These are phyloP conservation scores for Aureobasidium sp. DNA, from an alignment of 2,329 filamentous ascomycete species.

Conservation along the genomic window DNA sequence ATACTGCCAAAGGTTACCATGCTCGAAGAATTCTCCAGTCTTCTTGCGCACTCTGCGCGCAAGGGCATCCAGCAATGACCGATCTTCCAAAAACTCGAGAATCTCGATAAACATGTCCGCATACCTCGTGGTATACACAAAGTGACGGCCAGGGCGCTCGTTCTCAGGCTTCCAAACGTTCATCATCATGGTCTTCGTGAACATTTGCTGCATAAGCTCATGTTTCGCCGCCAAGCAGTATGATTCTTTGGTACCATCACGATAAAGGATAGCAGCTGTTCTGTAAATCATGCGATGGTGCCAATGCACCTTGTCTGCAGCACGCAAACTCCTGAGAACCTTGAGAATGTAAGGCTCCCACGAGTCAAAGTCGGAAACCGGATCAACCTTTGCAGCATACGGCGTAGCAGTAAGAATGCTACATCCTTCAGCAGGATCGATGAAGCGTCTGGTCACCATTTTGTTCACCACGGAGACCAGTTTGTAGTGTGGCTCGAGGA, in stretches of 20 bases:
- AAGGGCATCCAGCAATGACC: conserved; percentile 65
- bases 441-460: conserved; percentile 49
- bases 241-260: conserved; percentile 41
- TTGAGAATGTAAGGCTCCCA: conserved; percentile 55
- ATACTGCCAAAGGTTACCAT: conserved; percentile 54
- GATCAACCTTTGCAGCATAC: conserved; percentile 45
- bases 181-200: conserved; percentile 90
- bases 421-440: conserved; percentile 36
- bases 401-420: conserved; percentile 39
- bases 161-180: conserved; percentile 93
- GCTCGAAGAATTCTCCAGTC: conserved; percentile 62
- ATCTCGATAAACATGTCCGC: conserved; percentile 71
- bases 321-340: conserved; percentile 50
- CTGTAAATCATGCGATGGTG: conserved; percentile 85
- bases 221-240: conserved; percentile 57
- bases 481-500: conserved; percentile 89
- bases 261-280: conserved; percentile 54
- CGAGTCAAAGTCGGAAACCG: conserved; percentile 40
- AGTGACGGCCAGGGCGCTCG: conserved; percentile 75
- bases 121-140: conserved; percentile 84
- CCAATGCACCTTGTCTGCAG: conserved; percentile 87
- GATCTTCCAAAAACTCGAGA: conserved; percentile 65
- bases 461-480: conserved; percentile 76
- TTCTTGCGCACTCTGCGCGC: conserved; percentile 74
- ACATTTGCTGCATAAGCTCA: conserved; percentile 73